These are phyloP conservation scores for Salix purpurea DNA, from an alignment of 345 rosid species.

Conservation along the genomic window DNA sequence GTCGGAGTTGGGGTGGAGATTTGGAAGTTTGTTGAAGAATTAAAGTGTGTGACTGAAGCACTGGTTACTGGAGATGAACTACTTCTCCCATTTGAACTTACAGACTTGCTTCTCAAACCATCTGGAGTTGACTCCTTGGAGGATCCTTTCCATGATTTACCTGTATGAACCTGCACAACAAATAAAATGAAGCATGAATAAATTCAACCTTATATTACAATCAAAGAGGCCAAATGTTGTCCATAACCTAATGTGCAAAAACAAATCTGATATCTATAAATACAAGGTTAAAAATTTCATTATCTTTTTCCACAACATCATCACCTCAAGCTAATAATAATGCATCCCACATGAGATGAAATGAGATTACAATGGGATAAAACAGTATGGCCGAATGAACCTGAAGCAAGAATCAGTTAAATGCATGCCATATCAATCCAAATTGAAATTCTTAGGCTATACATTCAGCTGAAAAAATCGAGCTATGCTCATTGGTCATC, in stretches of 20 bases:
- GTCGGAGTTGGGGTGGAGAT: slow-evolving; percentile 37
- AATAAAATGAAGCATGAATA: not conserved
- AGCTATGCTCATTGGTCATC: not conserved
- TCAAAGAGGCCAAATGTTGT: not conserved
- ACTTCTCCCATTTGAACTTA: slow-evolving; percentile 49
- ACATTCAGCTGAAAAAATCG: not conserved
- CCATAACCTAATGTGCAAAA: not conserved
- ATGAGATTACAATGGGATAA: not conserved
- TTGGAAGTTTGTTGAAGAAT: slow-evolving; percentile 28
- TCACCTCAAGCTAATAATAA: not conserved
- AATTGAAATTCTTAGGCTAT: not conserved
- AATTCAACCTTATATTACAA: not conserved
- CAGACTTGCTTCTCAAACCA: slow-evolving; percentile 45
- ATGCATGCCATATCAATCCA: not conserved
- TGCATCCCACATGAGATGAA: not conserved
- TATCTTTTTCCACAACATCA: not conserved
- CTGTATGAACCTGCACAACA: slow-evolving; percentile 38
- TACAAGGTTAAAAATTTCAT: not conserved
- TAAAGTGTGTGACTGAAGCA: slow-evolving; percentile 24
- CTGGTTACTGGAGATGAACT: slow-evolving; percentile 38
- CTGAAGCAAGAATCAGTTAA: not conserved
- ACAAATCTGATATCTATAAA: not conserved
- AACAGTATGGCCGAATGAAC: not conserved
- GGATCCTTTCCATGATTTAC: slow-evolving; percentile 42
- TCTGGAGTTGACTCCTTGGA: slow-evolving; percentile 48